phyloP scores from a whole-genome alignment of 768 basidiomycete genomes.

The Psilocybe cyanescens region DNA sequence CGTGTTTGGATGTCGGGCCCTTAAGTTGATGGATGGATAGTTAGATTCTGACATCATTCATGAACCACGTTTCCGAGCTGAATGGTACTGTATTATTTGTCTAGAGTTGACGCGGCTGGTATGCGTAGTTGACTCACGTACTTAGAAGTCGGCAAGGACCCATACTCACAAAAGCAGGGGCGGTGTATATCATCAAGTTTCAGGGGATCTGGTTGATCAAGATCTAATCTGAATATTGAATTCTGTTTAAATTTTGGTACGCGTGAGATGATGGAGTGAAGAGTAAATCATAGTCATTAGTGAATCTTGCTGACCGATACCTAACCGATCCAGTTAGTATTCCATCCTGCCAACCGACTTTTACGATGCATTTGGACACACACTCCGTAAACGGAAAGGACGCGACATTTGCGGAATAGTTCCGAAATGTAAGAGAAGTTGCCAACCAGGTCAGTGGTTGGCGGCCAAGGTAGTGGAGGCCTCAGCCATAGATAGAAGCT shows the following conservation, averaged over 20 bases:
- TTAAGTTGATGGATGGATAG: slow-evolving; percentile 1
- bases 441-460: neutral
- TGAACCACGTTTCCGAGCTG: slow-evolving; percentile 8
- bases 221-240: slow-evolving; percentile 6
- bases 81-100: neutral
- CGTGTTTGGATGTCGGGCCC: slow-evolving; percentile 3
- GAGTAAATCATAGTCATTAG: slow-evolving; percentile 1
- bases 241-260: neutral
- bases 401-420: neutral
- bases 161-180: neutral
- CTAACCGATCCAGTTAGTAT: neutral
- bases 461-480: neutral
- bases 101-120: neutral
- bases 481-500: slow-evolving; percentile 1
- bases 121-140: neutral
- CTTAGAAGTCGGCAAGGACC: slow-evolving; percentile 2
- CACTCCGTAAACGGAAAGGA: neutral
- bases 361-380: neutral
- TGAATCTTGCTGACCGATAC: neutral
- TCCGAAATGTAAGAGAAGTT: neutral
- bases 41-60: neutral
- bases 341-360: neutral
- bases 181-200: slow-evolving; percentile 3
- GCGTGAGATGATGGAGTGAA: neutral
- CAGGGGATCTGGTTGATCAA: neutral